phyloP scores from a whole-genome alignment of 2,329 filamentous ascomycete species.

The Cladorrhinum sp. region DNA sequence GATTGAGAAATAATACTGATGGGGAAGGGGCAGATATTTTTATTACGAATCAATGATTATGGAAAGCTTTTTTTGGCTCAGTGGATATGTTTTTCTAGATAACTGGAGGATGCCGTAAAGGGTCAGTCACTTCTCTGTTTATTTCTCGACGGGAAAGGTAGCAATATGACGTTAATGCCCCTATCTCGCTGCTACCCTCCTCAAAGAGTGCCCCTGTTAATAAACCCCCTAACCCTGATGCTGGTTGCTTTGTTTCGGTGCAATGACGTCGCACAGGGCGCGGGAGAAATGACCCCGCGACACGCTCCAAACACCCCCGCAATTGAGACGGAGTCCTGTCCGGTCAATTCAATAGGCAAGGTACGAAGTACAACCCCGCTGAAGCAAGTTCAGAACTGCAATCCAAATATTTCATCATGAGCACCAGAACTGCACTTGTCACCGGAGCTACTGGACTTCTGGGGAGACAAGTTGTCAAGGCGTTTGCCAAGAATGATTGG shows the following conservation, averaged over 20 bases:
- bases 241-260: background rate
- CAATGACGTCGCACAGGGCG: background rate
- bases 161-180: constrained; percentile 3
- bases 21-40: background rate
- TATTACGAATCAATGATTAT: background rate
- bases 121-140: too few relatives aligned
- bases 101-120: background rate
- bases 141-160: too few relatives aligned
- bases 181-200: background rate
- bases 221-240: background rate
- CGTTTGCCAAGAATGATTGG: constrained; percentile 65
- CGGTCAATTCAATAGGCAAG: background rate
- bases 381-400: background rate
- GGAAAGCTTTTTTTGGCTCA: background rate
- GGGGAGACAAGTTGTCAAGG: constrained; percentile 71
- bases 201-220: background rate
- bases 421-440: constrained; percentile 59
- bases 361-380: background rate
- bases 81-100: background rate
- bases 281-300: constrained; percentile 10
- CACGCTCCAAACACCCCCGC: constrained; percentile 10
- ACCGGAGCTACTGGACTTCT: constrained; percentile 84
- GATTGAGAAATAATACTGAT: constrained; percentile 34
- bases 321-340: background rate
- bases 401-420: constrained; percentile 8